These are phyloP conservation scores for Boeremia exigua DNA, from an alignment of 2,329 filamentous ascomycete species.

Conservation along the genomic window DNA sequence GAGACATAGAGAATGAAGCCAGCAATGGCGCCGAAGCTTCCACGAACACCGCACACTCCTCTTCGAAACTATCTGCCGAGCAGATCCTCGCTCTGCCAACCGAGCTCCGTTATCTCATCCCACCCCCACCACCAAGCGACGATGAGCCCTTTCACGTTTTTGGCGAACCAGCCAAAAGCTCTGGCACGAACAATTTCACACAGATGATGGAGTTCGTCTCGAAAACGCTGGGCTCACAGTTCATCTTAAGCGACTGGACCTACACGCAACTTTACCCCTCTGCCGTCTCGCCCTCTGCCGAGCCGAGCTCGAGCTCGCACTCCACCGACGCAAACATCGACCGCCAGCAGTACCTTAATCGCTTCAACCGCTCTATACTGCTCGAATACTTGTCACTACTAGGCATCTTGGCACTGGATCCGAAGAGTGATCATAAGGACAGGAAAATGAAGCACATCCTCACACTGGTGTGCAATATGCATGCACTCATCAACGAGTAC, in stretches of 20 bases:
- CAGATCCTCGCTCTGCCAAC: slow-evolving; percentile 63
- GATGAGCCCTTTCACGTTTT: slow-evolving; percentile 75
- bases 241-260: slow-evolving; percentile 71
- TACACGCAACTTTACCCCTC: slow-evolving; percentile 72
- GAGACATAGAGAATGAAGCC: slow-evolving; percentile 54
- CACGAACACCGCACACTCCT: neutral
- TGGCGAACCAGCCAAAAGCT: slow-evolving; percentile 63
- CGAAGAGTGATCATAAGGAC: slow-evolving; percentile 66
- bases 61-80: slow-evolving; percentile 25
- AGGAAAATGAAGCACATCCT: slow-evolving; percentile 79
- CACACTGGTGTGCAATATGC: slow-evolving; percentile 86
- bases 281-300: slow-evolving; percentile 22
- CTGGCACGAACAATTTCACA: slow-evolving; percentile 32
- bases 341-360: slow-evolving; percentile 69
- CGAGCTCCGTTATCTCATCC: slow-evolving; percentile 79
- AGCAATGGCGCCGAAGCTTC: slow-evolving; percentile 23
- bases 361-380: slow-evolving; percentile 81
- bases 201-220: slow-evolving; percentile 35
- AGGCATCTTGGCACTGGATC: slow-evolving; percentile 72
- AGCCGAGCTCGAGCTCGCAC: slow-evolving; percentile 58
- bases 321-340: slow-evolving; percentile 49
- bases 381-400: slow-evolving; percentile 88
- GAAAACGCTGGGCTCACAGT: slow-evolving; percentile 36
- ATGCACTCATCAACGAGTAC: slow-evolving; percentile 93
- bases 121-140: slow-evolving; percentile 74